These are phyloP conservation scores for Thinopyrum elongatum DNA, from an alignment of 176 grass and related monocot genomes.

Conservation along the genomic window DNA sequence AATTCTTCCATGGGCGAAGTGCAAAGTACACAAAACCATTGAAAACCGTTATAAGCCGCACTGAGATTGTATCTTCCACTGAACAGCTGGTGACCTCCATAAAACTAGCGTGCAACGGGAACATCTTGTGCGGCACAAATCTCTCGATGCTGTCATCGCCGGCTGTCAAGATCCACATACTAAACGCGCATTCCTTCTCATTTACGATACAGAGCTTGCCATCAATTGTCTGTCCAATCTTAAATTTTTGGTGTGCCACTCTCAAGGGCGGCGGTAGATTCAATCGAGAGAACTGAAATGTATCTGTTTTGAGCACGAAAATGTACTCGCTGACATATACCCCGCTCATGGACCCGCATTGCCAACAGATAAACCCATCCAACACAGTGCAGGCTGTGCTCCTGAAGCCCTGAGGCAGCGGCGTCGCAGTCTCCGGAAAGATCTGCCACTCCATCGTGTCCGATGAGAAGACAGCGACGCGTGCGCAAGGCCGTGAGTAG, in stretches of 20 bases:
- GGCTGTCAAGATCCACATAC: neutral
- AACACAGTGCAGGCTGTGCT: neutral
- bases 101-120: neutral
- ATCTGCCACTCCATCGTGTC: constrained; percentile 3
- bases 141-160: neutral
- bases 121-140: neutral
- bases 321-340: neutral
- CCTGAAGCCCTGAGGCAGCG: neutral
- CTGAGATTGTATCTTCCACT: neutral
- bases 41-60: neutral
- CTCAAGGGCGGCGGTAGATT: neutral
- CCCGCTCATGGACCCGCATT: too few species aligned
- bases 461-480: neutral
- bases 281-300: neutral
- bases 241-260: neutral
- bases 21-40: neutral
- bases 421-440: neutral
- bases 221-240: neutral
- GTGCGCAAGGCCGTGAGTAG: neutral
- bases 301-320: neutral
- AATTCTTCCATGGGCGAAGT: neutral
- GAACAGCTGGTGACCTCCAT: neutral
- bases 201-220: neutral
- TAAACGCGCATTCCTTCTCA: neutral
- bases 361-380: neutral